Conservation (phyloP, 2,329 filamentous ascomycete species). For the Fusarium zealandicum region DNA sequence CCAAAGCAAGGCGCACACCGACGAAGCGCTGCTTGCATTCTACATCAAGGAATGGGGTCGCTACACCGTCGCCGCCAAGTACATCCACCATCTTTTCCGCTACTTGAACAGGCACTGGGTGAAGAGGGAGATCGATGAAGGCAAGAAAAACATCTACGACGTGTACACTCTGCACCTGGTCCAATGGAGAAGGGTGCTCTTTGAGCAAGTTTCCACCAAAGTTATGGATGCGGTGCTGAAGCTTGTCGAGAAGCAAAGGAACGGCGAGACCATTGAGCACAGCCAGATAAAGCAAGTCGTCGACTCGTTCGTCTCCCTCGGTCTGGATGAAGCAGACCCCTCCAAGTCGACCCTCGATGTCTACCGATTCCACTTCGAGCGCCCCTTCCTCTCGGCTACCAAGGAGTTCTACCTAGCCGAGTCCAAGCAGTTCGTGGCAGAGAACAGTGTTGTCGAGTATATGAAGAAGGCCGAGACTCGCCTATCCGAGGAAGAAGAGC, state of each 20-base stretch:
- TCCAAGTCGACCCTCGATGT: constrained; percentile 95
- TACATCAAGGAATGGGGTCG: constrained; percentile 98
- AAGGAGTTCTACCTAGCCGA: constrained; percentile 87
- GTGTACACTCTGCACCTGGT: constrained; percentile 97
- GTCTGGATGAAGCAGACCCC: constrained; percentile 90
- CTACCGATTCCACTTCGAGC: constrained; percentile 91
- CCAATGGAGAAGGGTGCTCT: constrained; percentile 93
- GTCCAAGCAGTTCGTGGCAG: constrained; percentile 91
- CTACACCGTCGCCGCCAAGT: constrained; percentile 95
- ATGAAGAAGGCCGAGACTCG: constrained; percentile 98
- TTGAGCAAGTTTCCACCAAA: constrained; percentile 80
- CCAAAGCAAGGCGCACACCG: constrained; percentile 79
- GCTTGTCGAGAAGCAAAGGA: constrained; percentile 95
- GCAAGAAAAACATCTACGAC: constrained; percentile 97
- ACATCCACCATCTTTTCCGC: constrained; percentile 94
- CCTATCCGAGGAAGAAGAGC: constrained; percentile 90
- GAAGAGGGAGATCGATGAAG: constrained; percentile 97
- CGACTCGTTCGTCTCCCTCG: constrained; percentile 93
- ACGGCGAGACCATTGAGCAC: constrained; percentile 97
- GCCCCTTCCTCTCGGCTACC: constrained; percentile 87
- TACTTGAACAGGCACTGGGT: constrained; percentile 99
- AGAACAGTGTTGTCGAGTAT: constrained; percentile 98
- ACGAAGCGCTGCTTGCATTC: constrained; percentile 88
- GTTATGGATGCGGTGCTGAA: constrained; percentile 96
- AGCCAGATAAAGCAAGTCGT: constrained; percentile 97